These are phyloP conservation scores for Helicostylum pulchrum DNA, from an alignment of 192 early-diverging fungal genomes.

Conservation along the genomic window DNA sequence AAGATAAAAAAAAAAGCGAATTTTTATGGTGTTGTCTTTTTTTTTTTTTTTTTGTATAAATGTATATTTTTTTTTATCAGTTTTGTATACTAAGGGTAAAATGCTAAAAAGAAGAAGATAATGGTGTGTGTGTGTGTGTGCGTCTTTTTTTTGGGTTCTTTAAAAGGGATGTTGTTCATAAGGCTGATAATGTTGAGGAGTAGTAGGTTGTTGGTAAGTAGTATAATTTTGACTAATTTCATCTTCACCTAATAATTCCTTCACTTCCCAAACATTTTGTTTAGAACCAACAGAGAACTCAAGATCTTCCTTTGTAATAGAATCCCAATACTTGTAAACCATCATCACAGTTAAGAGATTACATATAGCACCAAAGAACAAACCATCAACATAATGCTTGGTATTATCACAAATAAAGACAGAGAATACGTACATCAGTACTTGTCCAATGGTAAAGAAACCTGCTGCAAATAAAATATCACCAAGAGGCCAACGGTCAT, in stretches of 20 bases:
- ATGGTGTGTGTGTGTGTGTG: too few relatives aligned
- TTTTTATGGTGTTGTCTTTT: neutral
- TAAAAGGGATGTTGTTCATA: conserved; percentile 28
- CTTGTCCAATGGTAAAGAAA: conserved; percentile 86
- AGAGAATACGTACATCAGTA: conserved; percentile 80
- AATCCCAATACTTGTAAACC: conserved; percentile 99
- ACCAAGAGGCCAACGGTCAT: conserved; percentile 95
- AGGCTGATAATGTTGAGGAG: conserved; percentile 34
- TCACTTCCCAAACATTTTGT: conserved; percentile 80
- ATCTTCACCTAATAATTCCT: conserved; percentile 61
- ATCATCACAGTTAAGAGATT: conserved; percentile 95
- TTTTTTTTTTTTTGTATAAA: neutral
- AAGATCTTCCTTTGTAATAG: conserved; percentile 97
- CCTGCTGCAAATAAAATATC: conserved; percentile 86
- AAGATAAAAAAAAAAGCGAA: conserved; percentile 1
- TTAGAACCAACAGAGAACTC: conserved; percentile 84
- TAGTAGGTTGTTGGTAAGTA: conserved; percentile 23
- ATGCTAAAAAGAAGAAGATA: neutral
- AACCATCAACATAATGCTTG: conserved; percentile 95
- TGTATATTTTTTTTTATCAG: too few relatives aligned
- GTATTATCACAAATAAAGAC: conserved; percentile 78
- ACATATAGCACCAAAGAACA: conserved; percentile 94
- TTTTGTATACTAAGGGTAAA: neutral
- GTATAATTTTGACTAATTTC: conserved; percentile 37
- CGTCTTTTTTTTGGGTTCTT: too few relatives aligned